Base-by-base conservation (phyloP, 768 basidiomycete species). In the Boletus subparvulus region DNA sequence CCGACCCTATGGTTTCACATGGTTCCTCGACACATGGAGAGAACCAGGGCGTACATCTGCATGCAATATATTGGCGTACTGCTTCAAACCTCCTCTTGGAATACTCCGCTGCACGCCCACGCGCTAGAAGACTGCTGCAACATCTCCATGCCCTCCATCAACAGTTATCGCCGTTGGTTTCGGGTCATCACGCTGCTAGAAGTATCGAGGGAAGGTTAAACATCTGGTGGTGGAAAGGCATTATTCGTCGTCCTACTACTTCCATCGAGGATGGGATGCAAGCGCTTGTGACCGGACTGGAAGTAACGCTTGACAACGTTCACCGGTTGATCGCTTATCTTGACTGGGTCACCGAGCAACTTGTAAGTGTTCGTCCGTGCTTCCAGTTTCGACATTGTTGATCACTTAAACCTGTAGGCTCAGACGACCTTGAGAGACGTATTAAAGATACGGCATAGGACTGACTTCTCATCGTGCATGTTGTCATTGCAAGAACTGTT, bases 31-130 rank as follows among this genome's bases (percentile, higher is more conserved):
- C 36, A 35, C 44, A 43, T 4, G 46, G 35, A 40, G 35, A 50
- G 2, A 17, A 43, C 19, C 60, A 52, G 13, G 61, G 65, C 12
- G 47, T 47, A 28, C 67, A 52, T 21, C 52, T 68, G 14, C 54
- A 64, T 36, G 70, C 63, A 4, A 62, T 73, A 47, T 71, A 61
- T 47, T 66, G 60, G 61, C 72, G 67, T 28, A 66, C 69, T 5
- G 43, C 70, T 1, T 72, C 72, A 5, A 72, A 68, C 41, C 66
- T 72, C 16, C 63, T 73, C 19, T 53, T 72, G 26, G 72, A 72
- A 53, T 73, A 72, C 52, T 68, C 70, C 6, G 69, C 68, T 28
- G 62, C 65, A 16, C 65, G 67, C 35, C 61, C 55, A 8, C 72
- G 62, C 14, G 58, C 53, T 16, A 58, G 51, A 50, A 55, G 36